phyloP scores from a whole-genome alignment of 192 early-diverging fungal species.

The Entrophospora sp. region DNA sequence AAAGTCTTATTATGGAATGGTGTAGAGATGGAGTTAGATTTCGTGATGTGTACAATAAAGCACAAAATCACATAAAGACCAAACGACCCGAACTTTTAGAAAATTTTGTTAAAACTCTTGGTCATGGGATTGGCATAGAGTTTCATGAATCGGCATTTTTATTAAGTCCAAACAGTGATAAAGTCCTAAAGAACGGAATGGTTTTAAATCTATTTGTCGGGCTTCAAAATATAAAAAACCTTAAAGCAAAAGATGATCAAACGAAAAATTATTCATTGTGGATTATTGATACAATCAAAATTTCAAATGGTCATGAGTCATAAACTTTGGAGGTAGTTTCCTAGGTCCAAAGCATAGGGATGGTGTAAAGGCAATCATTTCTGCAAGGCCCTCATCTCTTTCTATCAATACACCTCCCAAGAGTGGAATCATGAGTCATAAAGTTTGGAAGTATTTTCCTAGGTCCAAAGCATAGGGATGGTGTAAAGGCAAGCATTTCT shows the following conservation, averaged over 20 bases:
- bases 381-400: background rate
- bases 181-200: slow-evolving; percentile 71
- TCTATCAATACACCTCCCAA: too few relatives aligned
- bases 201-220: slow-evolving; percentile 76
- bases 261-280: slow-evolving; percentile 76
- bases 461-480: too few relatives aligned
- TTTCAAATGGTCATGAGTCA: slow-evolving; percentile 51
- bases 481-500: too few relatives aligned
- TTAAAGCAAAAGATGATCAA: slow-evolving; percentile 59
- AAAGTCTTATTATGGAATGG: slow-evolving; percentile 58
- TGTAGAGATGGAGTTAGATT: slow-evolving; percentile 70
- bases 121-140: slow-evolving; percentile 91
- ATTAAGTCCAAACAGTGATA: slow-evolving; percentile 61
- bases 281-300: slow-evolving; percentile 74
- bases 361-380: background rate
- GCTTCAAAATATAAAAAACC: slow-evolving; percentile 76
- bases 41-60: slow-evolving; percentile 67
- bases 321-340: slow-evolving; percentile 9
- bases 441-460: too few relatives aligned
- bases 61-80: slow-evolving; percentile 57
- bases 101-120: slow-evolving; percentile 82
- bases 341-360: slow-evolving; percentile 6
- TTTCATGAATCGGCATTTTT: slow-evolving; percentile 78
- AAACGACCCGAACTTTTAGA: slow-evolving; percentile 79
- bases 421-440: too few relatives aligned